Evolutionary conservation across 1,284 basidiomycete species (phyloP).

Genomic region (Agaricales sp.): DNA sequence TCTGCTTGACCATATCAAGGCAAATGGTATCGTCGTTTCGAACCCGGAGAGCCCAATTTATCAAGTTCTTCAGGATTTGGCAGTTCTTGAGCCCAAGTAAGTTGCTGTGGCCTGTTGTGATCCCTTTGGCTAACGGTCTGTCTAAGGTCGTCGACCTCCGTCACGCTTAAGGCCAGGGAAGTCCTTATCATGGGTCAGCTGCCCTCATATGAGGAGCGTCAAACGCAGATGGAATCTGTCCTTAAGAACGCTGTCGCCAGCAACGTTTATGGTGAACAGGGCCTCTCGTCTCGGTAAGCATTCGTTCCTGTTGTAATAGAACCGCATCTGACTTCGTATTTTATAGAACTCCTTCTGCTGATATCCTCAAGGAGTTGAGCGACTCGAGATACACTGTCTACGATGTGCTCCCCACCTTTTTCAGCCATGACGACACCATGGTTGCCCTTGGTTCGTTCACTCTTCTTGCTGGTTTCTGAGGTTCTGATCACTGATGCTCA

Average conservation of each 20-base stretch:
- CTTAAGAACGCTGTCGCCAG: slow-evolving; percentile 83
- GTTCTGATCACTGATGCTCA: slow-evolving; percentile 8
- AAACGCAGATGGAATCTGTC: slow-evolving; percentile 90
- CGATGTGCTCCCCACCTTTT: slow-evolving; percentile 95
- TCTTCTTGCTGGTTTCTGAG: slow-evolving; percentile 1
- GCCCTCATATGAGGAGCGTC: slow-evolving; percentile 94
- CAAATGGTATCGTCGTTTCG: slow-evolving; percentile 61
- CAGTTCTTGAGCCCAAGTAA: slow-evolving; percentile 79
- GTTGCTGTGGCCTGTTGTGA: slow-evolving; percentile 13
- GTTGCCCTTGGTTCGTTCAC: slow-evolving; percentile 65
- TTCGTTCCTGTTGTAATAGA: slow-evolving; percentile 1
- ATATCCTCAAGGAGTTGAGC: slow-evolving; percentile 86
- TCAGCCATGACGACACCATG: slow-evolving; percentile 78
- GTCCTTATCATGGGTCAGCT: slow-evolving; percentile 93
- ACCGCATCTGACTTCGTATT: slow-evolving; percentile 5
- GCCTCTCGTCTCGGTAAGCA: slow-evolving; percentile 46
- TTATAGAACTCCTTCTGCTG: slow-evolving; percentile 68
- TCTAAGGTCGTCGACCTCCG: slow-evolving; percentile 73
- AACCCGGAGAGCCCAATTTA: slow-evolving; percentile 62
- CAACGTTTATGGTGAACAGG: slow-evolving; percentile 84
- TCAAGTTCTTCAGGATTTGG: slow-evolving; percentile 69
- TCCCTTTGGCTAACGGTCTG: slow-evolving; percentile 3
- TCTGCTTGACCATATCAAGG: slow-evolving; percentile 85
- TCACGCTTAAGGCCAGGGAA: slow-evolving; percentile 94
- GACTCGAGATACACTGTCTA: slow-evolving; percentile 97